Base-by-base conservation (phyloP, 192 early-diverging fungal species). In the Linnemannia schmuckeri region DNA sequence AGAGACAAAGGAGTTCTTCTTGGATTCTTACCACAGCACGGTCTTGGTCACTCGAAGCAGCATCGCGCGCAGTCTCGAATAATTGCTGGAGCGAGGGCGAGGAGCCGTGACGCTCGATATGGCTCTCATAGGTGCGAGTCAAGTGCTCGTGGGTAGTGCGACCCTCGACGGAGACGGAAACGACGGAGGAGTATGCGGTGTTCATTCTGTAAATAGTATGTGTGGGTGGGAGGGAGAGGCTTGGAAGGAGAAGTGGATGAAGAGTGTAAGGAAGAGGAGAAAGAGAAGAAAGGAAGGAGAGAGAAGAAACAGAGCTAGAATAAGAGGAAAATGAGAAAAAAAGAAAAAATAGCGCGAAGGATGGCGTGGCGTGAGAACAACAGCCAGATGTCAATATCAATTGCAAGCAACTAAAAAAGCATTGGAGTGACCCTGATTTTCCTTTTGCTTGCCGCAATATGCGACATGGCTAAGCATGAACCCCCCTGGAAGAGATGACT, bases 21-120 rank as follows among this genome's bases (percentile, higher is more conserved):
- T 22, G 13, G 40, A 20, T 38, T 37, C 47, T 73, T 81, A 87
- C 85, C 75, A 87, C 85, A 57, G 77, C 85, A 30, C 61, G 66
- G 54, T 87, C 85, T 18, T 87, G 79, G 17, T 87, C 85, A 27
- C 80, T 80, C 8, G 85, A 77, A 35, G 76, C 54, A 35, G 75
- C 70, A 8, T 81, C 76, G 24, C 85, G 85, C 4, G 85, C 85
- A 20, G 74, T 54, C n/a, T 87, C 80, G 30, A 87, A 87, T n/a
- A 87, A 72, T 55, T 81, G 85, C 30, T 52, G 70, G 33, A 87
- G 30, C 10, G 85, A 75, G 40, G 79, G 76, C 6, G 72, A 68
- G 7, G 79, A 9, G 1, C 79, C 84, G 55, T 81, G 76, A 42
- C 75, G 40, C 63, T 78, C 33, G 49, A 72, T 49, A 40, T 75